Base-by-base conservation (phyloP, 2,329 filamentous ascomycete genomes). In the Zymoseptoria brevis region DNA sequence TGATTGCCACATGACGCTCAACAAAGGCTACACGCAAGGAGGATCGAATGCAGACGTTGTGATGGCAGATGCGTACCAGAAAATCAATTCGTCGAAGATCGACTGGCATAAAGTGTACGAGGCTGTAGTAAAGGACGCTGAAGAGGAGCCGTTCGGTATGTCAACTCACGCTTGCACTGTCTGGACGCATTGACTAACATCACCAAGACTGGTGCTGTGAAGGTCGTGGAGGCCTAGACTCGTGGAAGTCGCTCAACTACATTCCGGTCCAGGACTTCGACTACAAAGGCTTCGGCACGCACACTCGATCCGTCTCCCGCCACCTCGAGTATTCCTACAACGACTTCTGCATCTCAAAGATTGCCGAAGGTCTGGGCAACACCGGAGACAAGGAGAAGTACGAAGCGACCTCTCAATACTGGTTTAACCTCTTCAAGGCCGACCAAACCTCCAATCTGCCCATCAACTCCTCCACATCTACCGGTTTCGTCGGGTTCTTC, bases 21-120 rank as follows among this genome's bases (percentile, higher is more conserved):
- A 62, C 74, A 89, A 88, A 62, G 87, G 87, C 8, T 81, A 83
- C 16, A 82, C 83, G 0, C 87, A 89, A 69, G 87, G 85, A 9
- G 87, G 87, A 7, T 86, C 82, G 11, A 89, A 89, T 66, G 81
- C 83, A 3, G 87, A 90, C 69, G 89, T 87, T 58, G 81, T 90
- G 3, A 80, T 90, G 16, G 87, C 87, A 1, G 87, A 90, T 67
- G 87, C 87, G 0, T 89, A 83, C 62, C 79, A 88, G 29, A 89
- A 89, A 69, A 85, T 85, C 0, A 80, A 89, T 2, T 76, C 80
- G 11, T 85, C 83, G 4, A 75, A 75, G 3, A 75, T 90, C 50
- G 76, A 89, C 71, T 90, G 87, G 87, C 73, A 77, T 2, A 81
- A 83, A 57, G 85, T 79, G 3, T 86, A 83, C 64, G 73, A 76